phyloP scores from a whole-genome alignment of 1,284 basidiomycete species.

The Vanrija humicola region DNA sequence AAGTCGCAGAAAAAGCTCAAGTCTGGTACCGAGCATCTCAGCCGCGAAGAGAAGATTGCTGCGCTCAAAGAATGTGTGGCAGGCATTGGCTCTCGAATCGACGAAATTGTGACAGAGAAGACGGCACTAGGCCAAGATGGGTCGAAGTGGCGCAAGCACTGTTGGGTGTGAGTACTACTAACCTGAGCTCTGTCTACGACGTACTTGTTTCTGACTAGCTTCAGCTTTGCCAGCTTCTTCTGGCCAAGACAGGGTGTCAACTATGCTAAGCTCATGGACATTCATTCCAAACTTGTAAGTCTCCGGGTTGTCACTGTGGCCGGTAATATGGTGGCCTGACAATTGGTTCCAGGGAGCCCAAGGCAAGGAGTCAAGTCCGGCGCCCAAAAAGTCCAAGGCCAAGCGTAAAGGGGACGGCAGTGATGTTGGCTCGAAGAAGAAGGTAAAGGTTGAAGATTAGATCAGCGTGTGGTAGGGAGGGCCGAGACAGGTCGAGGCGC shows the following conservation, averaged over 20 bases:
- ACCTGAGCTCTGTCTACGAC: not conserved
- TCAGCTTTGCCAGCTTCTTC: conserved; percentile 85
- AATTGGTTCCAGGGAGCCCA: not conserved
- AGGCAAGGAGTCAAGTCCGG: conserved; percentile 25
- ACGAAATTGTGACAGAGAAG: conserved; percentile 73
- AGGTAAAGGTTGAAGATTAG: conserved; percentile 23
- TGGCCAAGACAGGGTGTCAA: conserved; percentile 93
- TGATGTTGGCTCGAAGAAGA: conserved; percentile 29
- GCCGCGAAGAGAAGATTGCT: conserved; percentile 88
- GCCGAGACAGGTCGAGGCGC: no score
- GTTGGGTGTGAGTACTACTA: conserved; percentile 76
- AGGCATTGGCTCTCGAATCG: conserved; percentile 89
- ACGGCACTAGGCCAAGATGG: conserved; percentile 69
- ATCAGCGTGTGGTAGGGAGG: not conserved
- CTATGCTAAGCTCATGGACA: conserved; percentile 83
- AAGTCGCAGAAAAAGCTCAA: conserved; percentile 81
- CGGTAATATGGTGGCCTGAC: not conserved
- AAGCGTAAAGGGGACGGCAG: conserved; percentile 33
- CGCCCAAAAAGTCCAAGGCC: conserved; percentile 15
- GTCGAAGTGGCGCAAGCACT: conserved; percentile 83
- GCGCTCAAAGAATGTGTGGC: conserved; percentile 93
- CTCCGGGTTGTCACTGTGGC: not conserved
- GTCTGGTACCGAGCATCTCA: conserved; percentile 84
- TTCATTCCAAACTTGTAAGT: conserved; percentile 85
- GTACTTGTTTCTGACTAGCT: not conserved